Conservation (phyloP, 2,329 filamentous ascomycete species). For the Fusarium neocosmosporiellum region DNA sequence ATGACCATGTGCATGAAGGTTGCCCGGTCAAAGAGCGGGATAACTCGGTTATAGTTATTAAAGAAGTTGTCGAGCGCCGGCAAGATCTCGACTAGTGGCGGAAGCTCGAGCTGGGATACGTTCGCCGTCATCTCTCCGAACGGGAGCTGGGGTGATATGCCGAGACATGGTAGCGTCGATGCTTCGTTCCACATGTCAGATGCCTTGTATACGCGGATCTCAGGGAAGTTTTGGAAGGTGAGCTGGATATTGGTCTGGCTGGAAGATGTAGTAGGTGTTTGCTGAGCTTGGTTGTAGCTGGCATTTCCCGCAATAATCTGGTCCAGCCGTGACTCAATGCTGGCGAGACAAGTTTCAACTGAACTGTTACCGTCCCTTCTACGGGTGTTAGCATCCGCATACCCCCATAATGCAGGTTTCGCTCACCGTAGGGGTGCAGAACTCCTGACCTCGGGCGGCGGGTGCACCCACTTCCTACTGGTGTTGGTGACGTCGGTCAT, state of each 20-base stretch:
- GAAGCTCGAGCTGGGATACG: conserved; percentile 1
- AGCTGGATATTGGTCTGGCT: not conserved
- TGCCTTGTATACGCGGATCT: conserved; percentile 1
- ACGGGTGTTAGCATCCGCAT: no score
- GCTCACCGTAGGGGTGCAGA: not conserved
- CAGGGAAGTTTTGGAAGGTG: conserved; percentile 10
- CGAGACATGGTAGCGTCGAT: conserved; percentile 9
- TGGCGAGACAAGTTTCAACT: conserved; percentile 9
- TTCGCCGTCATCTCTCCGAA: not conserved
- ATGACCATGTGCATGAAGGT: conserved; percentile 46
- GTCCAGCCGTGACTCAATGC: conserved; percentile 4
- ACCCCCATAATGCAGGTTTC: no score
- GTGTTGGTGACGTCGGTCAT: conserved; percentile 7
- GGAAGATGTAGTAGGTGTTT: not conserved
- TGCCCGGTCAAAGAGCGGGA: conserved; percentile 47
- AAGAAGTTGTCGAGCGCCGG: conserved; percentile 9
- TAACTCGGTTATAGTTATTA: conserved; percentile 7
- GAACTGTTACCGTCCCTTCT: no score
- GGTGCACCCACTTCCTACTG: not conserved
- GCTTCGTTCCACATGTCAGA: conserved; percentile 11
- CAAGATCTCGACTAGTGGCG: not conserved
- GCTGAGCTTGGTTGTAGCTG: not conserved
- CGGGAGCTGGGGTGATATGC: conserved; percentile 1
- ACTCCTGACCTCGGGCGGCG: conserved; percentile 1
- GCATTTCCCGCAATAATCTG: conserved; percentile 6